These are phyloP conservation scores for Penicillium sp. DNA, from an alignment of 2,329 filamentous ascomycete species.

Conservation along the genomic window DNA sequence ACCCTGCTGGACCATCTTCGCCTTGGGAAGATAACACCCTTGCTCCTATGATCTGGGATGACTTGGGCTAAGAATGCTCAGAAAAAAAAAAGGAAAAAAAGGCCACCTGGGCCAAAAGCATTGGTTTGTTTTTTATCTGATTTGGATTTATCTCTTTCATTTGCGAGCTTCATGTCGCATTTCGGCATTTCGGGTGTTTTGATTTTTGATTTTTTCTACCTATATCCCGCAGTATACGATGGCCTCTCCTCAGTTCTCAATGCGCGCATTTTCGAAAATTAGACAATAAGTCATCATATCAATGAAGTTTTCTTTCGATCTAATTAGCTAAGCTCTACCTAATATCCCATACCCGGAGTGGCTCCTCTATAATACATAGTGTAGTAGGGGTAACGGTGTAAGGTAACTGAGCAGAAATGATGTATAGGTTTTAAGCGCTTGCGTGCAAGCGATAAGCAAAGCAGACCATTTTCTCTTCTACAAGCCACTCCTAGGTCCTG, in stretches of 20 bases:
- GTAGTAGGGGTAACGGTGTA: too few relatives aligned
- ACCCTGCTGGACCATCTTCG: conserved; percentile 15
- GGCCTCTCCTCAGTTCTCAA: conserved; percentile 14
- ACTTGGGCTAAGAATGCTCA: conserved; percentile 19
- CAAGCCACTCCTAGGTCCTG: too few relatives aligned
- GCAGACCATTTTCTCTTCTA: too few relatives aligned
- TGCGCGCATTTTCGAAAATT: not conserved
- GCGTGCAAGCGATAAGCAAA: too few relatives aligned
- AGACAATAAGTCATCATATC: not conserved
- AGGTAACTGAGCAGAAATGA: too few relatives aligned
- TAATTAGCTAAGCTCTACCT: not conserved
- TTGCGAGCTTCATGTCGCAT: not conserved
- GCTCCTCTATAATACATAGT: too few relatives aligned
- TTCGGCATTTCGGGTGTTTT: conserved; percentile 8
- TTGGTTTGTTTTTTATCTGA: conserved; percentile 1
- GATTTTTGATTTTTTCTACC: not conserved
- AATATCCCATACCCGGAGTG: not conserved
- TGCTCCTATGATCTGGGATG: conserved; percentile 44
- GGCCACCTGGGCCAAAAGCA: not conserved
- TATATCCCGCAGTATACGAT: conserved; percentile 31
- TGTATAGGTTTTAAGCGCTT: too few relatives aligned
- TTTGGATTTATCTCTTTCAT: not conserved
- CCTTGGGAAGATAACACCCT: conserved; percentile 43
- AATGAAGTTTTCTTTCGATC: not conserved
- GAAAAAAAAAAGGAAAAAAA: not conserved